Evolutionary conservation across 1,139 yeast species (phyloP).

Genomic region (Taphrina pruni): DNA sequence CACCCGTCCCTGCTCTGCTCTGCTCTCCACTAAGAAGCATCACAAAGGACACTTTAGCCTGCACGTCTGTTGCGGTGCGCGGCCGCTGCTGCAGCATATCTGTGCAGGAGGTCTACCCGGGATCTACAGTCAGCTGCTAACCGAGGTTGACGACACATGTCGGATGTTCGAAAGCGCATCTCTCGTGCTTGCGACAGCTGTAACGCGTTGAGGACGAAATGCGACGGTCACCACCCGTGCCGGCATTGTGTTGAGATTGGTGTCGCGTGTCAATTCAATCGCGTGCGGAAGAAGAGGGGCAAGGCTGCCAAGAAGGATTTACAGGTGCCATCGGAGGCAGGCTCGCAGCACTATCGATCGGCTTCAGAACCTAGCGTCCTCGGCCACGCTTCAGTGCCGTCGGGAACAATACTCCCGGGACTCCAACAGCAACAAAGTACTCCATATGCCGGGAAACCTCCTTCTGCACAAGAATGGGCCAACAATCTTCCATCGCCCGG

Average conservation of each 20-base stretch:
- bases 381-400: not conserved
- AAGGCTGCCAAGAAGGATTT: constrained; percentile 25
- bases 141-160: constrained; percentile 7
- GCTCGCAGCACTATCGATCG: constrained; percentile 5
- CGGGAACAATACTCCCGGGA: not conserved
- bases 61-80: too few relatives aligned
- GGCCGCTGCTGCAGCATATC: not conserved
- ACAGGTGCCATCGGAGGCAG: constrained; percentile 4
- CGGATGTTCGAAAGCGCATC: constrained; percentile 48
- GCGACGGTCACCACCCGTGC: constrained; percentile 29
- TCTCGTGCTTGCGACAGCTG: constrained; percentile 56
- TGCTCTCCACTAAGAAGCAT: too few relatives aligned
- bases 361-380: constrained; percentile 1
- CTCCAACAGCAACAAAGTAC: not conserved
- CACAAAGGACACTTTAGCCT: too few relatives aligned
- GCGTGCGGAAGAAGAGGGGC: constrained; percentile 39
- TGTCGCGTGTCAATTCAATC: constrained; percentile 25
- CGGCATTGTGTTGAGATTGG: constrained; percentile 35
- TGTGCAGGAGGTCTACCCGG: too few relatives aligned
- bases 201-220: constrained; percentile 47
- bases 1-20: too few relatives aligned
- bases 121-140: too few relatives aligned
- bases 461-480: constrained; percentile 17
- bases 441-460: not conserved
- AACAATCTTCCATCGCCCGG: constrained; percentile 12